Base-by-base conservation (phyloP, 371 early-diverging fungal species). In the Mucor irregularis region DNA sequence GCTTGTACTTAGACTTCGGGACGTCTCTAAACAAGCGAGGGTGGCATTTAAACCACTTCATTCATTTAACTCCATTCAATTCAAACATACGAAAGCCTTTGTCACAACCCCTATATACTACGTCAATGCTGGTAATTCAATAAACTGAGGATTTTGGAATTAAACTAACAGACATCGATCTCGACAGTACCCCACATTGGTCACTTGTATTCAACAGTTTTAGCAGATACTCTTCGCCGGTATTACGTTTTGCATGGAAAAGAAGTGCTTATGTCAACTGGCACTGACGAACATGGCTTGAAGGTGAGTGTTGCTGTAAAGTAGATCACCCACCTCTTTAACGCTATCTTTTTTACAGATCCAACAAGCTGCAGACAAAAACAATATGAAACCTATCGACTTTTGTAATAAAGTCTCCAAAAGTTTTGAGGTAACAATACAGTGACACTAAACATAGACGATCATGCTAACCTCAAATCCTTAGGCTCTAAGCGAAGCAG, bases 241-340 rank as follows among this genome's bases (percentile, higher is more conserved):
- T 94, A 85, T 66, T 82, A 88, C 47, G 79, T 75, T 19, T 54
- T 95, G 42, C 84, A 80, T 40, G 93, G 93, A 19, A 65, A 77
- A 14, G 62, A 69, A 9, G 75, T 67, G 8, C 53, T 90, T 21
- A 69, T 92, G 33, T 80, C 85, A 19, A 93, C 94, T 0, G 98
- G 98, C 33, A 97, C 96, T 4, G 98, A 98, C 60, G 98, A 98
- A 65, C 98, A 98, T 72, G 98, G 98, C 4, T 78, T 92, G 5
- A 98, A 98, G 83, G 92, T n/a, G 98, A 98, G 64, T 97, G 97
- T 72, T 97, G 98, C 4, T 78, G 91, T 5, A 98, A 98, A 82
- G 92, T 90, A 62, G 19, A 46, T 11, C 14, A 7, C 3, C 39
- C 21, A 4, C 17, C 9, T 30, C 3, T 47, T 14, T 51, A 24